A percentile compares a stretch with the other conserved stretches of the same genome.
Evolutionary conservation across 306 rosid genomes (phyloP).

Genomic region (Begonia loranthoides): DNA sequence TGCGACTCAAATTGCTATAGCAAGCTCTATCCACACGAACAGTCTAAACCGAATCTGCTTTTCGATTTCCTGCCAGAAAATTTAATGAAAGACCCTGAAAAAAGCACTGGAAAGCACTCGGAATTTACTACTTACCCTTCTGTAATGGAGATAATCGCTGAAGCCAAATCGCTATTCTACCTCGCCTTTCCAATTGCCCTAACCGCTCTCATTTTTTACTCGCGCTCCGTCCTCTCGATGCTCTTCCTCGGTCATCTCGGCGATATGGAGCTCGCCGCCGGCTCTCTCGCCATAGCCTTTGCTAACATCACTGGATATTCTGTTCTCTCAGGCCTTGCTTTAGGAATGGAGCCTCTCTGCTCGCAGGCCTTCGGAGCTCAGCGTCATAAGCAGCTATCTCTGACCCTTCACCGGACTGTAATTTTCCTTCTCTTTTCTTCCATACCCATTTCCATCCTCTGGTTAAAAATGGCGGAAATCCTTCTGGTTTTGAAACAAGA

Average conservation of each 20-base stretch:
- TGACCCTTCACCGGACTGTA: slow-evolving; percentile 69
- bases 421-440: slow-evolving; percentile 46
- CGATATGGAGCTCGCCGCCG: slow-evolving; percentile 52
- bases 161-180: slow-evolving; percentile 37
- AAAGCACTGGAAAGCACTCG: background rate
- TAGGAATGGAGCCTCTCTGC: slow-evolving; percentile 91
- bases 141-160: slow-evolving; percentile 16
- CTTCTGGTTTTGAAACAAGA: slow-evolving; percentile 36
- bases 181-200: slow-evolving; percentile 53
- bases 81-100: too few relatives aligned
- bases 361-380: slow-evolving; percentile 91
- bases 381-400: slow-evolving; percentile 53
- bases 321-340: slow-evolving; percentile 59
- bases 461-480: slow-evolving; percentile 51
- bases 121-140: background rate
- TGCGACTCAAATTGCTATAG: background rate
- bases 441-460: slow-evolving; percentile 62
- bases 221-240: slow-evolving; percentile 75
- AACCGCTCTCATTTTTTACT: slow-evolving; percentile 65
- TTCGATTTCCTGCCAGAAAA: background rate
- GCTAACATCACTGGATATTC: slow-evolving; percentile 91
- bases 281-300: slow-evolving; percentile 78
- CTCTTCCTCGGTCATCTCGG: slow-evolving; percentile 70
- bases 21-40: background rate
- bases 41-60: background rate